phyloP scores from a whole-genome alignment of 805 yeast genomes.

The Candida loeiensis region DNA sequence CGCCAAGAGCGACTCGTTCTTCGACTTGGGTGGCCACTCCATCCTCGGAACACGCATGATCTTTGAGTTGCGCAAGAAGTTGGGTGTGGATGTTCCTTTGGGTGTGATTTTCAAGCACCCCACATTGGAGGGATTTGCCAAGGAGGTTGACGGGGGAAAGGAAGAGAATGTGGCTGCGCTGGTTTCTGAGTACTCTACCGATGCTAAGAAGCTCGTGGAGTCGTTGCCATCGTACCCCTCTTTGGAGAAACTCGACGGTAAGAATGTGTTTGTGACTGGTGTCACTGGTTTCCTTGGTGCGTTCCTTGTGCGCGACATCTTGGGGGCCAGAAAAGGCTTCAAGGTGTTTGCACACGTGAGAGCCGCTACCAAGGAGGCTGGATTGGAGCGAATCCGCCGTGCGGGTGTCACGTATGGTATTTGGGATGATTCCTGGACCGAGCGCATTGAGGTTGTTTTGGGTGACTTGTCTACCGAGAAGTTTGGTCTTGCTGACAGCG shows the following conservation, averaged over 20 bases:
- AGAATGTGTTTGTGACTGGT: constrained; percentile 86
- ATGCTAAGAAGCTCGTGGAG: constrained; percentile 57
- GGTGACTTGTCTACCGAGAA: constrained; percentile 76
- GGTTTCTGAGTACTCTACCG: constrained; percentile 56
- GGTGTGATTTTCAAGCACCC: constrained; percentile 90
- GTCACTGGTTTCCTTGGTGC: constrained; percentile 96
- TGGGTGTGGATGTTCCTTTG: constrained; percentile 79
- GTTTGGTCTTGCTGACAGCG: constrained; percentile 59
- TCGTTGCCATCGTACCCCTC: constrained; percentile 47
- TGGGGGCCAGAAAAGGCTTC: constrained; percentile 54
- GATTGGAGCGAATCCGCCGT: constrained; percentile 68
- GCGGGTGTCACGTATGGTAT: constrained; percentile 81
- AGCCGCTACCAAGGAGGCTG: constrained; percentile 66
- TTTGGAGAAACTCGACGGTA: constrained; percentile 31
- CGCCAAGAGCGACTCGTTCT: constrained; percentile 81
- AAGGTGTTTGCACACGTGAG: constrained; percentile 87
- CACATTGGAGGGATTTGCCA: constrained; percentile 74
- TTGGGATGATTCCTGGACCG: constrained; percentile 61
- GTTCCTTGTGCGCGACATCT: constrained; percentile 73
- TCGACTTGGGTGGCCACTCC: constrained; percentile 97
- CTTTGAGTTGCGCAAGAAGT: constrained; percentile 76
- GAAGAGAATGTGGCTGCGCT: constrained; percentile 23
- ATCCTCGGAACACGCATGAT: constrained; percentile 96
- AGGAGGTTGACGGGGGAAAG: constrained; percentile 55
- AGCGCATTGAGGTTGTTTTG: constrained; percentile 63